Evolutionary conservation across 192 early-diverging fungal genomes (phyloP).

Genomic region (Coemansia sp.): DNA sequence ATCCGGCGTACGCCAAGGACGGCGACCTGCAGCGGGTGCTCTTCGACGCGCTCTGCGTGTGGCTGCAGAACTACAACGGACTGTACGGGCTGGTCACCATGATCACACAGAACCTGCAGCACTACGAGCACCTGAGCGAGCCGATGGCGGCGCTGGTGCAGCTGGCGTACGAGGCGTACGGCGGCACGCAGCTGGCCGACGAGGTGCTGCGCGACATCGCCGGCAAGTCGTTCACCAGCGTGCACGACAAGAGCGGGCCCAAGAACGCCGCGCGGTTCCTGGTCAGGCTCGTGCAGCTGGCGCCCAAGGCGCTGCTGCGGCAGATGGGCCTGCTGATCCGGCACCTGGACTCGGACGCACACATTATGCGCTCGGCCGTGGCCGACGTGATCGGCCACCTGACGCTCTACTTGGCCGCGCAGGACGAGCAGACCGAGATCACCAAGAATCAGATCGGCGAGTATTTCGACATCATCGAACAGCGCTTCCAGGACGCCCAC

Average conservation of each 20-base stretch:
- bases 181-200: conserved; percentile 65
- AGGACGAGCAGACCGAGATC: conserved; percentile 66
- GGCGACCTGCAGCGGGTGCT: conserved; percentile 54
- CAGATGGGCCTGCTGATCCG: conserved; percentile 82
- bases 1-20: conserved; percentile 63
- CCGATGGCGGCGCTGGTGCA: conserved; percentile 76
- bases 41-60: conserved; percentile 69
- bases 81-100: conserved; percentile 71
- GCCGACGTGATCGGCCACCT: conserved; percentile 88
- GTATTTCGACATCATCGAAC: conserved; percentile 88
- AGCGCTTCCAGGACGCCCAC: conserved; percentile 87
- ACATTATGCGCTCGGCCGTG: conserved; percentile 79
- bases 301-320: conserved; percentile 78
- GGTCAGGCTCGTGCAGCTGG: conserved; percentile 72
- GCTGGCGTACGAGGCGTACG: conserved; percentile 56
- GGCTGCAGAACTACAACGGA: conserved; percentile 75
- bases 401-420: conserved; percentile 67
- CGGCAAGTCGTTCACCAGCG: conserved; percentile 56
- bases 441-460: conserved; percentile 68
- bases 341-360: conserved; percentile 88
- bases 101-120: conserved; percentile 77
- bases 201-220: conserved; percentile 68
- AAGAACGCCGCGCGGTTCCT: conserved; percentile 84
- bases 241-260: conserved; percentile 73
- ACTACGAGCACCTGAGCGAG: conserved; percentile 79